A percentile compares a stretch with the other conserved stretches of the same genome.
phyloP scores from a whole-genome alignment of 2,329 filamentous ascomycete species.

The Colletotrichum chrysophilum region DNA sequence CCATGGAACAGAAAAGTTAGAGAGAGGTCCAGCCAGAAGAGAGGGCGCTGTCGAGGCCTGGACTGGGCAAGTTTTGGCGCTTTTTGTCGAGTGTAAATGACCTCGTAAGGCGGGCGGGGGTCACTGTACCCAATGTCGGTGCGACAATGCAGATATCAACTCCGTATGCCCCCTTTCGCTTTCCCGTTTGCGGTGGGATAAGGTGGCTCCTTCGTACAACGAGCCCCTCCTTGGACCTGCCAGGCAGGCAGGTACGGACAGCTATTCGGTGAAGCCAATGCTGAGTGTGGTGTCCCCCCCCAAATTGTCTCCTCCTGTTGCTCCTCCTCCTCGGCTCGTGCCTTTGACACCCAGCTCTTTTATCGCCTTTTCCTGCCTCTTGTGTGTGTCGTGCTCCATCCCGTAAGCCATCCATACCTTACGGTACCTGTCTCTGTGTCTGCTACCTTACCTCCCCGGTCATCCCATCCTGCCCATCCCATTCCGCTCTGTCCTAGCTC shows the following conservation, averaged over 20 bases:
- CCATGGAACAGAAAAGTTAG: neutral
- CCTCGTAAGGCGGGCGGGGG: neutral
- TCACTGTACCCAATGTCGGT: neutral
- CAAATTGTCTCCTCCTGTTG: neutral
- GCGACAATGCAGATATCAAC: neutral
- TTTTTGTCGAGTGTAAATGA: neutral
- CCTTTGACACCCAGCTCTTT: neutral
- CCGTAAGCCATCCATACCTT: neutral
- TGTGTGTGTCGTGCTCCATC: neutral
- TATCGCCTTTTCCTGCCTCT: conserved; percentile 8
- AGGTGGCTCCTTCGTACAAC: neutral
- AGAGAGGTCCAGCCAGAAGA: neutral
- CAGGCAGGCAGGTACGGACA: neutral
- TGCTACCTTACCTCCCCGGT: neutral
- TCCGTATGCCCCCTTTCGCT: neutral
- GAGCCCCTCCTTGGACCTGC: neutral
- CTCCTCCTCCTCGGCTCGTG: conserved; percentile 1
- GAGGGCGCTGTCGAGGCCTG: neutral
- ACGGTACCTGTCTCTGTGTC: neutral
- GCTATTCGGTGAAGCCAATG: neutral
- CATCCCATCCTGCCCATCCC: neutral
- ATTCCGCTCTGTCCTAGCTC: neutral
- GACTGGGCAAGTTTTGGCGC: neutral
- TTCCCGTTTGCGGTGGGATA: conserved; percentile 2
- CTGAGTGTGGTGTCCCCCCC: neutral